Percentiles rank a stretch among this genome's conserved stretches.
Evolutionary conservation across 2,329 filamentous ascomycete species (phyloP).

Genomic region (Trichocomaceae sp.): DNA sequence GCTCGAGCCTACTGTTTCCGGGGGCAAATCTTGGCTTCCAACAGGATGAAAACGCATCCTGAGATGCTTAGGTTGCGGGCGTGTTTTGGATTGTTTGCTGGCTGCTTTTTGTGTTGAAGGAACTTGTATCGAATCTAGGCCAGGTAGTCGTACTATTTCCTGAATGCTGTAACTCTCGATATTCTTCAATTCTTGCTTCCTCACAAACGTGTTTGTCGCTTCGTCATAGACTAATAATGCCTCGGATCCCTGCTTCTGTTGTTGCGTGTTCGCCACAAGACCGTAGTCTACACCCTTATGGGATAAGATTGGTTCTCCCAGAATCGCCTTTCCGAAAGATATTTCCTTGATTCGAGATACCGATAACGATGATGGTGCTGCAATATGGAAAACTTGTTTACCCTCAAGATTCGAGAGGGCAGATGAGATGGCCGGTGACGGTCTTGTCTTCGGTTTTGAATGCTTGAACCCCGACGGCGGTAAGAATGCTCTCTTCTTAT

Average conservation of each 20-base stretch:
- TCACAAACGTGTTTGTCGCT: conserved; percentile 28
- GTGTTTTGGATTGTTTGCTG: conserved; percentile 24
- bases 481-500: conserved; percentile 27
- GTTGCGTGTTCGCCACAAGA: conserved; percentile 30
- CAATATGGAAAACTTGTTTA: conserved; percentile 46
- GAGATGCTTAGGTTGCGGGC: conserved; percentile 37
- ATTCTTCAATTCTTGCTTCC: conserved; percentile 19
- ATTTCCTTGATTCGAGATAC: conserved; percentile 41
- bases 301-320: conserved; percentile 36
- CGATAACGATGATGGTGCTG: conserved; percentile 39
- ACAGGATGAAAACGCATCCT: conserved; percentile 42
- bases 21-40: conserved; percentile 27
- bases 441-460: conserved; percentile 26
- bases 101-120: conserved; percentile 23
- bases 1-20: conserved; percentile 32
- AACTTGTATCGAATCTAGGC: conserved; percentile 14
- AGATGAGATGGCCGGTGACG: conserved; percentile 27
- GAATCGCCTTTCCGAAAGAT: conserved; percentile 34
- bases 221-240: conserved; percentile 33
- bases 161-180: conserved; percentile 33
- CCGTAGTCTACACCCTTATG: conserved; percentile 40
- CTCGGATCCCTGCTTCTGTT: conserved; percentile 24
- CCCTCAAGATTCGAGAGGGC: conserved; percentile 34
- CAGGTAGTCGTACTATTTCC: conserved; percentile 30
- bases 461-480: conserved; percentile 39